Base-by-base conservation (phyloP, 495 filamentous ascomycete species). In the Penicillium antarcticum region DNA sequence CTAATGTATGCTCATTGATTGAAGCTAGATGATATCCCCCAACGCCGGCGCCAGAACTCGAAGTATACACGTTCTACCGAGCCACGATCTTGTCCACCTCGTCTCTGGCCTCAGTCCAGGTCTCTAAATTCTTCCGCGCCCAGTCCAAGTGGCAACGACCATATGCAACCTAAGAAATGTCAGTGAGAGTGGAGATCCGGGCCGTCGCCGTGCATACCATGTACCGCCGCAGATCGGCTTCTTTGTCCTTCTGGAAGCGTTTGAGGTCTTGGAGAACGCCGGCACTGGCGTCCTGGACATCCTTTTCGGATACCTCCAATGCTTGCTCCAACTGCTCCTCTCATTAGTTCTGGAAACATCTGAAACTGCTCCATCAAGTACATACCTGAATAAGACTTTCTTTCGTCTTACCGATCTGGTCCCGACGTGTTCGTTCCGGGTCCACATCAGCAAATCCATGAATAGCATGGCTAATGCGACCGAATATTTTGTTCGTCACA, bases 371-470 rank as follows among this genome's bases (percentile, higher is more conserved):
- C 29, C 12, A 48, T 11, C 3, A 5, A 11, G 13, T 7, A 62
- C 76, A 58, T 67, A 83, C 81, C 66, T 87, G 83, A 12, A 73
- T 69, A 33, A 87, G 62, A 55, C 70, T 75, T 69, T 98, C 94
- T 52, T 84, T 83, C 3, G 94, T 98, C 75, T 96, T 97, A 4
- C 91, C 91, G 49, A 98, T 96, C 50, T 89, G 88, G 66, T 98
- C 94, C 33, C 95, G 80, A 48, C 94, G 79, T 29, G 91, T 96
- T 46, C 90, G 75, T 74, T 97, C 95, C 0, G 94, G 94, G 61
- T 98, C 94, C 24, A 92, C 88, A 66, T 98, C 94, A 3, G 92
- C 91, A 61, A 97, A 91, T 14, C 95, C 95, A 64, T 96, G 91
- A 21, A 96, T 87, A 0, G 95, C 92, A 72, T 97, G 91, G 53